phyloP scores from a whole-genome alignment of 1,284 basidiomycete species.

The Ustilago bromivora region DNA sequence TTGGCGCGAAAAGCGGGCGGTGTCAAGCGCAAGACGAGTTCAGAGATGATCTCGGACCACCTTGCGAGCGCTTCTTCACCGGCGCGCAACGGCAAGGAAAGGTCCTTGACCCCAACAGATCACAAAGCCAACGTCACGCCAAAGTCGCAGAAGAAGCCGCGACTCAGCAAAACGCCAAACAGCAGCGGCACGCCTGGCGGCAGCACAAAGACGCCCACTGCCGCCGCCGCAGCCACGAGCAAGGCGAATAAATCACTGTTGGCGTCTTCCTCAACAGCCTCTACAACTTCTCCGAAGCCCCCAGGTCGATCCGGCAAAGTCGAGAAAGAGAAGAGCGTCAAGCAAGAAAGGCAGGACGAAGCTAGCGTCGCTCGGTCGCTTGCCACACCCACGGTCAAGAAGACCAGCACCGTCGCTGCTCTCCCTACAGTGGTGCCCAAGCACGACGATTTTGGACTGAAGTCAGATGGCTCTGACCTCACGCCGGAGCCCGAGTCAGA shows the following conservation, averaged over 20 bases:
- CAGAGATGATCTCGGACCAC: slow-evolving; percentile 46
- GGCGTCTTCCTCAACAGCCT: slow-evolving; percentile 1
- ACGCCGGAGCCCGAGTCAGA: slow-evolving; percentile 52
- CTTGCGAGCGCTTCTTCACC: slow-evolving; percentile 36
- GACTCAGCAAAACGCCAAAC: slow-evolving; percentile 11
- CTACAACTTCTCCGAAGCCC: slow-evolving; percentile 10
- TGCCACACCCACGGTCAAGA: slow-evolving; percentile 14
- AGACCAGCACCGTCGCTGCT: slow-evolving; percentile 9
- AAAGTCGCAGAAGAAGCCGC: slow-evolving; percentile 34
- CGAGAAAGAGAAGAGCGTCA: slow-evolving; percentile 12
- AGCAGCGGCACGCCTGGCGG: slow-evolving; percentile 9
- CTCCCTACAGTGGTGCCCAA: slow-evolving; percentile 3
- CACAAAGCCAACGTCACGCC: slow-evolving; percentile 23
- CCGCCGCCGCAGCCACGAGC: background rate
- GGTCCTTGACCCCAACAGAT: slow-evolving; percentile 41
- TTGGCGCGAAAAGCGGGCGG: slow-evolving; percentile 40
- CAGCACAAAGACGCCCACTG: background rate
- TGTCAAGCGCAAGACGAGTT: slow-evolving; percentile 45
- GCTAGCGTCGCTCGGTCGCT: slow-evolving; percentile 18
- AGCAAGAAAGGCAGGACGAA: slow-evolving; percentile 34
- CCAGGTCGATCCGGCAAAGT: slow-evolving; percentile 10
- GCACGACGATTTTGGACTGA: slow-evolving; percentile 23
- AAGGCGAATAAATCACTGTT: slow-evolving; percentile 2
- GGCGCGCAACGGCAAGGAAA: slow-evolving; percentile 38
- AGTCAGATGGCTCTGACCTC: slow-evolving; percentile 50